Percentiles rank a stretch among this genome's conserved stretches.
These are phyloP conservation scores for Gastroboletus turbinatus DNA, from an alignment of 1,284 basidiomycete species.

Conservation along the genomic window DNA sequence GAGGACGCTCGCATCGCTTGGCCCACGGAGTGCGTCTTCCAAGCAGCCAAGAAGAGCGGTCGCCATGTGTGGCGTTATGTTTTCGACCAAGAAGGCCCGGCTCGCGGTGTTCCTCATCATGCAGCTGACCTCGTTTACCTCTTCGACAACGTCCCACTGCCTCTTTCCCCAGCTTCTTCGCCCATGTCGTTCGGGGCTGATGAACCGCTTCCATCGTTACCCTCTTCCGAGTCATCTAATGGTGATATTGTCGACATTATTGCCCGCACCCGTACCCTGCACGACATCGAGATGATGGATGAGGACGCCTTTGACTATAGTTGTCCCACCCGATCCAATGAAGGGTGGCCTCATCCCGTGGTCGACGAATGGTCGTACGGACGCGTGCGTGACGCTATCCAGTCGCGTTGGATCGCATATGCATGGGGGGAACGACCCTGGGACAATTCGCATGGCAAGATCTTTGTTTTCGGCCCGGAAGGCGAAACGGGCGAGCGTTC, in stretches of 20 bases:
- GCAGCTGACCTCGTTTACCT: conserved; percentile 70
- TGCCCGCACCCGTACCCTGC: conserved; percentile 25
- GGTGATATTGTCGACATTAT: conserved; percentile 32
- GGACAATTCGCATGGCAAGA: conserved; percentile 51
- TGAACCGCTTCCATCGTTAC: conserved; percentile 29
- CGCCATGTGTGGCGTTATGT: conserved; percentile 70
- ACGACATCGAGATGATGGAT: conserved; percentile 31
- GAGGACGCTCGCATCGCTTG: conserved; percentile 72
- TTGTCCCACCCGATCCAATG: conserved; percentile 25
- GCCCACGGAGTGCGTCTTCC: conserved; percentile 64
- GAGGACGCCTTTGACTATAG: conserved; percentile 25
- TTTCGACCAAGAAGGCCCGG: conserved; percentile 75
- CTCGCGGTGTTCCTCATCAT: conserved; percentile 60
- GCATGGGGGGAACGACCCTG: conserved; percentile 70
- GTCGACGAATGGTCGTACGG: conserved; percentile 65
- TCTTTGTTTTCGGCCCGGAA: conserved; percentile 66
- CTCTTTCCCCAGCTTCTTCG: conserved; percentile 34
- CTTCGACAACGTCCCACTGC: conserved; percentile 67
- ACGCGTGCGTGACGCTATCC: conserved; percentile 65
- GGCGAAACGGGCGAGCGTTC: conserved; percentile 50
- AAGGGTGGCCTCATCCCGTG: conserved; percentile 49
- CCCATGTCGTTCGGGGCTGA: conserved; percentile 42
- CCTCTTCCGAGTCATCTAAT: conserved; percentile 34
- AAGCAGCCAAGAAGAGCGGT: conserved; percentile 47
- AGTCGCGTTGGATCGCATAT: conserved; percentile 71